Conservation (phyloP, 176 grass and related monocot species). For the Ensete glaucum region DNA sequence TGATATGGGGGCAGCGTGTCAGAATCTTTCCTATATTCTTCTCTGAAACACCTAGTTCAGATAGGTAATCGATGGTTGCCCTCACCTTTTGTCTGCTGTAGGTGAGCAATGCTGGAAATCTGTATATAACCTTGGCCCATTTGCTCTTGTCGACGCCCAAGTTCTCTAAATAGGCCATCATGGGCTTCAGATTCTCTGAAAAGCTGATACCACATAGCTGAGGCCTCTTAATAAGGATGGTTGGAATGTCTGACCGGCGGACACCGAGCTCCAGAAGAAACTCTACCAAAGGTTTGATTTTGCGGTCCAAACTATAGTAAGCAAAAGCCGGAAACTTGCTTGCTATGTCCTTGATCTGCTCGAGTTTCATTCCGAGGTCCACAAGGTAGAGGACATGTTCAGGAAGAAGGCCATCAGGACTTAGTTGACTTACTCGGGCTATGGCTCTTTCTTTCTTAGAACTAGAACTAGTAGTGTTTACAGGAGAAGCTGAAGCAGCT, state of each 20-base stretch:
- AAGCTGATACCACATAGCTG: constrained; percentile 79
- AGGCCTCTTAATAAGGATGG: constrained; percentile 68
- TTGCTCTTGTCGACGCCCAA: constrained; percentile 65
- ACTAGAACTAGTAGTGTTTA: constrained; percentile 27
- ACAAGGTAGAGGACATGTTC: constrained; percentile 58
- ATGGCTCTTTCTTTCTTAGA: constrained; percentile 71
- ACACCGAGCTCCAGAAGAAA: constrained; percentile 59
- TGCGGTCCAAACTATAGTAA: constrained; percentile 68
- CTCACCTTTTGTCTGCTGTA: constrained; percentile 80
- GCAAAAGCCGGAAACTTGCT: constrained; percentile 62
- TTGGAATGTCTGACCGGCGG: constrained; percentile 54
- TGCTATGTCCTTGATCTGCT: constrained; percentile 48
- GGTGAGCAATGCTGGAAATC: constrained; percentile 71
- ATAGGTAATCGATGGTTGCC: constrained; percentile 52
- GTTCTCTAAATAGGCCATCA: constrained; percentile 77
- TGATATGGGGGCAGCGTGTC: constrained; percentile 66
- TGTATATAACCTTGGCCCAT: constrained; percentile 79
- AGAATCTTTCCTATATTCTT: constrained; percentile 83
- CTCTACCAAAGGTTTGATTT: constrained; percentile 69
- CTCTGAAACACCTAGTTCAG: constrained; percentile 64
- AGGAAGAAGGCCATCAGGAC: constrained; percentile 38
- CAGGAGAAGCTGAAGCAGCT: constrained; percentile 27
- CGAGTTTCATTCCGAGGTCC: constrained; percentile 53
- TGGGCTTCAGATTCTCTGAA: constrained; percentile 85
- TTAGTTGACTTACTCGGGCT: constrained; percentile 45